Conservation (phyloP, 192 early-diverging fungal genomes). For the Podochytrium sp. region DNA sequence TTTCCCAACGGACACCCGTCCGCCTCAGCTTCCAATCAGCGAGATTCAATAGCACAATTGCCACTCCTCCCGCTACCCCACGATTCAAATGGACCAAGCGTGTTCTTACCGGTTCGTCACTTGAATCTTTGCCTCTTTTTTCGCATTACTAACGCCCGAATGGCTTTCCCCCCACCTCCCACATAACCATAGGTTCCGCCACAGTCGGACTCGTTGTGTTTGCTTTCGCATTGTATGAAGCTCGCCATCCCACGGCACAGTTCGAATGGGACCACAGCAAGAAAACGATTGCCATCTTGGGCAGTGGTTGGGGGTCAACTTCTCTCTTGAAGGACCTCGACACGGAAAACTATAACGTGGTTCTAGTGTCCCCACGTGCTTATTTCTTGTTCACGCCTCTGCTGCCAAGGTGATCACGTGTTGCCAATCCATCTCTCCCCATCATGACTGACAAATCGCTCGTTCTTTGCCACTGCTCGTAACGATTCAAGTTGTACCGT, state of each 20-base stretch:
- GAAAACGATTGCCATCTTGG: conserved; percentile 55
- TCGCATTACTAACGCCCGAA: background rate
- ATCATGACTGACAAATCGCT: too few species aligned
- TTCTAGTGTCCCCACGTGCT: conserved; percentile 78
- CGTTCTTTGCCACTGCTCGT: too few species aligned
- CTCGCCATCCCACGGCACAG: conserved; percentile 49
- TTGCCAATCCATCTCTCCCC: too few species aligned
- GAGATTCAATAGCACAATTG: conserved; percentile 3
- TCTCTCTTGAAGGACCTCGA: conserved; percentile 76
- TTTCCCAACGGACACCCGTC: background rate
- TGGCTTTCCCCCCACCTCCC: background rate
- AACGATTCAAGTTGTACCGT: conserved; percentile 80
- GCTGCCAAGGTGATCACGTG: too few species aligned
- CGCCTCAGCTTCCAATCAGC: background rate
- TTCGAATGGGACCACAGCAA: conserved; percentile 54
- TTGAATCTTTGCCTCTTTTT: background rate
- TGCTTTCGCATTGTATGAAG: conserved; percentile 41
- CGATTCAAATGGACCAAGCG: conserved; percentile 33
- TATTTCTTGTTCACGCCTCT: conserved; percentile 80
- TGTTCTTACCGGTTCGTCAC: background rate
- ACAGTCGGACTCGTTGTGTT: background rate
- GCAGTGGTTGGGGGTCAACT: conserved; percentile 52
- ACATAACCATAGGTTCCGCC: background rate
- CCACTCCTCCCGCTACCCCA: background rate
- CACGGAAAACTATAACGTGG: conserved; percentile 79